Evolutionary conservation across 495 filamentous ascomycete genomes (phyloP), one percentile per base, ranked within the genome.

Genomic region (Podospora conica): DNA sequence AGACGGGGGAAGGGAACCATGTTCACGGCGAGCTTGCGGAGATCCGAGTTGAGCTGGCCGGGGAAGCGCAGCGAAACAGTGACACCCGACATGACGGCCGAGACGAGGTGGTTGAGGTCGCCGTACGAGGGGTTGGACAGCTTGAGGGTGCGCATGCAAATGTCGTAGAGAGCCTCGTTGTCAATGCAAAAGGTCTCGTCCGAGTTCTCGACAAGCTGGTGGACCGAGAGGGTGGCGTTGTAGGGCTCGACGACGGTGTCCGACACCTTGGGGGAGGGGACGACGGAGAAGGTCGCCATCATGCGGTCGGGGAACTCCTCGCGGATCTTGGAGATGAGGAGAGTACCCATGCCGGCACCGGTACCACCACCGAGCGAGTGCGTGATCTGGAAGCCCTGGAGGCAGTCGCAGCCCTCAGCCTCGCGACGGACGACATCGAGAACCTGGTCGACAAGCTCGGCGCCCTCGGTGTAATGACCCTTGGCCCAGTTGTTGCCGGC

Each of bases 131-230:
- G 95, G 84, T 96, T 91, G 78, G 90, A 88, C 74, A 99, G 91
- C 90, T 99, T 99, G 66, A 98, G 89, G 67, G 95, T 98, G 76
- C 95, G 89, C 91, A 97, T 97, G 91, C 95, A 99, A 77, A 99
- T 99, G 80, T 98, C 96, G 85, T 98, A 99, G 72, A 99, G 88
- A 81, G 95, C 95, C 90, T 99, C 96, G 86, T 99, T 99, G 79
- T 99, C 95, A 79, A 99, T 99, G 86, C 95, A 99, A 91, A 99
- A 99, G 79, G 95, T 99, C 91, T 98, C 95, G 78, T 99, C 95
- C 60, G 96, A 98, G 89, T 99, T 97, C 88, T 99, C 95, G 78
- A 99, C 96, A 70, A 99, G 88, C 86, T 99, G 95, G 84, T 99
- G 95, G 68, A 99, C 86, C 74, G 95, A 99, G 69, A 99, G 90